These are phyloP conservation scores for Apiospora koreana DNA, from an alignment of 2,329 filamentous ascomycete genomes.

Conservation along the genomic window DNA sequence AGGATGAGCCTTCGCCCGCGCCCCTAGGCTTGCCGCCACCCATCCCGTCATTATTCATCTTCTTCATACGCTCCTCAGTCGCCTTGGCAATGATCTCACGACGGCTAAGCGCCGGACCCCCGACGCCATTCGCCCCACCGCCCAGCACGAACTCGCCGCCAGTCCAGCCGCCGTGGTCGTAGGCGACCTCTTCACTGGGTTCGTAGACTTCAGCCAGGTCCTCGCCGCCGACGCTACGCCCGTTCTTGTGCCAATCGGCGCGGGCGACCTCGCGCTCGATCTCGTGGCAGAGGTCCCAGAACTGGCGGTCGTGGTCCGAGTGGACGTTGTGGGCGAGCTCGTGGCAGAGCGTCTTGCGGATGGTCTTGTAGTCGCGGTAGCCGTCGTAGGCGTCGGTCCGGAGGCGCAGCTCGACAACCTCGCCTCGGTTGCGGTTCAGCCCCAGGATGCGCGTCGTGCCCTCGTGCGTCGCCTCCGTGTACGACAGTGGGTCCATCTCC, in stretches of 20 bases:
- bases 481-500: constrained; percentile 88
- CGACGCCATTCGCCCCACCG: constrained; percentile 32
- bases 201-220: constrained; percentile 57
- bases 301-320: constrained; percentile 78
- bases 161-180: constrained; percentile 75
- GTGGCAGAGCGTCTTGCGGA: constrained; percentile 90
- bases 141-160: constrained; percentile 79
- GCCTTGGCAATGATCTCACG: constrained; percentile 76
- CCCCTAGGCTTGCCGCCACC: constrained; percentile 16
- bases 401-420: constrained; percentile 86
- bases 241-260: constrained; percentile 76
- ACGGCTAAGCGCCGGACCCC: constrained; percentile 50
- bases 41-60: constrained; percentile 32
- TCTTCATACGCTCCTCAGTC: constrained; percentile 67
- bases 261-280: constrained; percentile 85
- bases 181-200: constrained; percentile 49
- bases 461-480: constrained; percentile 74
- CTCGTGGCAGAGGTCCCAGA: constrained; percentile 85
- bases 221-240: constrained; percentile 65
- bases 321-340: constrained; percentile 93
- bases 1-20: neutral
- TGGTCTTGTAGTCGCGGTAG: constrained; percentile 88
- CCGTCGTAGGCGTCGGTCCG: constrained; percentile 95
- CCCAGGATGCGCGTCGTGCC: constrained; percentile 76
- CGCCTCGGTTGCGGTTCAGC: constrained; percentile 82